These are phyloP conservation scores for Heritiera fomes DNA, from an alignment of 345 rosid species.

Conservation along the genomic window DNA sequence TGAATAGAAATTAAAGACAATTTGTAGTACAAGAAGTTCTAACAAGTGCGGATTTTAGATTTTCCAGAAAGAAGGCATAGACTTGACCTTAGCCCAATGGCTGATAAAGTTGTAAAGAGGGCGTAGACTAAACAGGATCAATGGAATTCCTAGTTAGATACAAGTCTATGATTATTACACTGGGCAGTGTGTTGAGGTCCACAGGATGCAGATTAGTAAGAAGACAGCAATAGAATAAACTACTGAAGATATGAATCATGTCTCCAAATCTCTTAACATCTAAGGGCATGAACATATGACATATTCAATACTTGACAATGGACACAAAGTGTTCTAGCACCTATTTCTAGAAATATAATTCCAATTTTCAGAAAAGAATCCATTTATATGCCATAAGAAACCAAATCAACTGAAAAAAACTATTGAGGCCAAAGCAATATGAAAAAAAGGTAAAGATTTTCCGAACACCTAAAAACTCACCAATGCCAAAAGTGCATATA, in stretches of 20 bases:
- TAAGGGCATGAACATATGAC: neutral
- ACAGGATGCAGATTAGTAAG: neutral
- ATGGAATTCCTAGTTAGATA: neutral
- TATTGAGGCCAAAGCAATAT: neutral
- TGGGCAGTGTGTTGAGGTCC: neutral
- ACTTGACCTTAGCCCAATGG: neutral
- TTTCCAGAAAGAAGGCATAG: neutral
- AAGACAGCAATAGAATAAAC: neutral
- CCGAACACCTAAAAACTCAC: constrained; percentile 35
- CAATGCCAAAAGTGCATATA: constrained; percentile 83
- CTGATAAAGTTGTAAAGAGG: neutral
- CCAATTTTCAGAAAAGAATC: neutral
- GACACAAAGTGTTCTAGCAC: neutral
- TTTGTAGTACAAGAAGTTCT: neutral
- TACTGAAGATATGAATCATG: neutral
- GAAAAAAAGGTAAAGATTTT: neutral
- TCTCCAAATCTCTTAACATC: neutral
- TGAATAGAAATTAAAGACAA: neutral
- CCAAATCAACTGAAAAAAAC: neutral
- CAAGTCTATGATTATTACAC: neutral
- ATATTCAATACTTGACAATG: neutral
- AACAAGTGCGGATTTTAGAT: neutral
- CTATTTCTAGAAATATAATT: neutral
- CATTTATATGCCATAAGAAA: neutral
- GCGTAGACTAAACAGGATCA: neutral